Base-by-base conservation (phyloP, 164 flowering plant genomes). In the Magnolia kwangsiensis region DNA sequence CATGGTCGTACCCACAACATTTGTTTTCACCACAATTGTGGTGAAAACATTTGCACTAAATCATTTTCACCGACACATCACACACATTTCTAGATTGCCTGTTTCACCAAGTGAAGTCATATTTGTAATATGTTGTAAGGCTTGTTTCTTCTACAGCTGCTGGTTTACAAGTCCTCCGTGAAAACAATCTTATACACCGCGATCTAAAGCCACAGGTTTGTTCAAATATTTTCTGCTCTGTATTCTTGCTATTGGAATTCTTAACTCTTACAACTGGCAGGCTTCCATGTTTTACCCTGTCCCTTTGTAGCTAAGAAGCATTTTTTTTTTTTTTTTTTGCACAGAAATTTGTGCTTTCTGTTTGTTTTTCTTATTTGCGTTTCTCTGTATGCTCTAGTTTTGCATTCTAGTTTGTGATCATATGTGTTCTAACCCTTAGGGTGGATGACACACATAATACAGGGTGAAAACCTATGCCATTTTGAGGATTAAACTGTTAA, bases 121-220 rank as follows among this genome's bases (percentile, higher is more conserved):
- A 8, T 50, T 70, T 2, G 7, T 72, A 21, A 72, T 14, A 55
- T 72, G 23, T 19, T 37, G 64, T n/a, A 24, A 64, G 51, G 7
- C 67, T 74, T 76, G 29, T 78, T 8, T 74, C 66, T 76, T 50
- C 70, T 73, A 55, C 94, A 95, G 98, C 96, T 68, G 85, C 92
- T 74, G 98, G 99, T 74, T 80, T 96, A 68, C 85, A 89, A 84
- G 76, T 92, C 69, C 98, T 96, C 69, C 98, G 95, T 71, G 93
- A 90, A 64, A 91, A 91, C 89, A 92, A 90, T 85, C 86, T 96
- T 67, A 91, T 92, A 67, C 99, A 96, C 76, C 88, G 99, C 51
- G 98, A 96, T 83, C 81, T 96, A 50, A 96, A 96, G 82, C 99
- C 99, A 61, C 99, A 96, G 99, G 99, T 95, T 68, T 74, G 86